Evolutionary conservation across 306 rosid species (phyloP), one percentile per base, ranked within the genome.

Genomic region (Carpinus fangiana): DNA sequence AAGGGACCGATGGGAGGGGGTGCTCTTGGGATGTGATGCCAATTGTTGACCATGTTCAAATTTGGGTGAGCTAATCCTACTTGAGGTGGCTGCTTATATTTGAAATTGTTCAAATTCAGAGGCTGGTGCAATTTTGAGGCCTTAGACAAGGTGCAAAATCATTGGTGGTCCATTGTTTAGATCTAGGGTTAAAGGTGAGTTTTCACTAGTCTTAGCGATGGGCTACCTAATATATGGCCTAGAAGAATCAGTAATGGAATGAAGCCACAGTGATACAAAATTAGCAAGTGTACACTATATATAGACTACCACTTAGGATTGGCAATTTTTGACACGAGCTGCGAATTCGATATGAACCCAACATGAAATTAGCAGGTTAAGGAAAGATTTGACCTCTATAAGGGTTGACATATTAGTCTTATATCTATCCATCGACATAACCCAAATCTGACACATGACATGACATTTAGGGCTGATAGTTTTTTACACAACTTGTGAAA

Each of bases 121-220:
- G 23, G 26, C 26, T 14, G 38, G 21, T 65, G 71, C 71, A 65
- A 38, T 65, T 65, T 65, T 23, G 36, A 65, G 46, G 70, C 70
- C 70, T 17, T 12, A 65, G 43, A 8, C 21, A 62, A 62, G 48
- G 45, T 31, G 69, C 48, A 34, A 16, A 65, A 17, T 36, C 70
- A 36, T 36, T 65, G 5, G 9, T 13, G 12, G 41, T 60, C 18
- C 67, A 60, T 60, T 9, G 26, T 60, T 60, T 60, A 28, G 8
- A 26, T 65, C 71, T 48, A 14, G 48, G 26, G 48, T 38, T 8
- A 38, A 65, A 65, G 13, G 71, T 62, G 16, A 62, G 2, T 21
- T 57, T 57, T 28, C 43, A 61, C 43, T 12, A 31, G 68, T 28
- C 45, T 28, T 28, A 31, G 43, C 69, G 31, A 5, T 3, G 13